A percentile compares a stretch with the other conserved stretches of the same genome.
Evolutionary conservation across 345 rosid genomes (phyloP).

Genomic region (Ricinus communis): DNA sequence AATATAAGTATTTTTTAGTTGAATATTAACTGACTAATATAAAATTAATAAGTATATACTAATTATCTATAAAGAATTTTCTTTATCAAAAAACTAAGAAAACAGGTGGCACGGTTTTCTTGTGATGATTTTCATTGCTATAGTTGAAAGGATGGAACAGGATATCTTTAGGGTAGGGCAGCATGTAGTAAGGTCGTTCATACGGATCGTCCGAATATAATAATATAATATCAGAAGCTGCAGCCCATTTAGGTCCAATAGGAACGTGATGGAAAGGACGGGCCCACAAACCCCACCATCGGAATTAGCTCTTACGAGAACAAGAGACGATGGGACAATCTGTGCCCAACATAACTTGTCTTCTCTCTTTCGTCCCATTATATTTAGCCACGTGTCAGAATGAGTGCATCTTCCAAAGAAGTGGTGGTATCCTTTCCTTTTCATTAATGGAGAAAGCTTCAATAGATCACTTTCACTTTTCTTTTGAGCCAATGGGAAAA

Average conservation of each 20-base stretch:
- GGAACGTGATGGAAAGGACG: not conserved
- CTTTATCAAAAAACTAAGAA: too few species aligned
- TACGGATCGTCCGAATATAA: not conserved
- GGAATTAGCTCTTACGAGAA: too few species aligned
- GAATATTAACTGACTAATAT: too few species aligned
- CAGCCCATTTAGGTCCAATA: not conserved
- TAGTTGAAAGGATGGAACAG: too few species aligned
- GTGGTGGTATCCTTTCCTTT: not conserved
- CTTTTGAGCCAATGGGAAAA: too few species aligned
- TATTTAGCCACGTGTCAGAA: conserved; percentile 2
- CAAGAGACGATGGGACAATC: not conserved
- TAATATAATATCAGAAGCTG: not conserved
- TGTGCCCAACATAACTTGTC: not conserved
- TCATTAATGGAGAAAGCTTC: not conserved
- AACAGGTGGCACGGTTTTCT: too few species aligned
- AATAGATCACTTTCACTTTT: not conserved
- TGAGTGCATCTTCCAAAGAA: not conserved
- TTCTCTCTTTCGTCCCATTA: not conserved
- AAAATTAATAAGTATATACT: too few species aligned
- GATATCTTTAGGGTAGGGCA: not conserved
- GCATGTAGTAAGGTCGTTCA: not conserved
- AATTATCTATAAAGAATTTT: too few species aligned
- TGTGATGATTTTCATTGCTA: too few species aligned
- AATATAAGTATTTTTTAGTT: too few species aligned
- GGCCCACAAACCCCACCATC: conserved; percentile 2